Base-by-base conservation (phyloP, 345 rosid genomes). In the Lepidium aucheri region DNA sequence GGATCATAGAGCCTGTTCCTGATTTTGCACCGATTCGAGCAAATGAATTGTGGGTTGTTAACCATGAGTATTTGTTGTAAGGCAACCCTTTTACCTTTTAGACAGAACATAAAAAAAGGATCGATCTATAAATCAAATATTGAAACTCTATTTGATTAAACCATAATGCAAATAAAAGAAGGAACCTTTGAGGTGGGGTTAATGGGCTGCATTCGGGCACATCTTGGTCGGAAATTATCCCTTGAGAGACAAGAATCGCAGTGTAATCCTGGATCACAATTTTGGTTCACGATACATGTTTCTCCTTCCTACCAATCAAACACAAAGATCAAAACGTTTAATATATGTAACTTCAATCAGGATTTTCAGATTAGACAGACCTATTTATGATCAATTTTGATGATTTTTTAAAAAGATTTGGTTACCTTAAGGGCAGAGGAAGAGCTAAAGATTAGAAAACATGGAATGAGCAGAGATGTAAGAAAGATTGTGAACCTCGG, bases 31-130 rank as follows among this genome's bases (percentile, higher is more conserved):
- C 79, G 17, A 65, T 33, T 52, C 69, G 71, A 7, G 96, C 89
- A 65, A 63, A 94, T 12, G 99, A 83, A 58, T 90, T 94, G 81
- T 94, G 97, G 1, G 97, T 88, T n/a, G 96, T 90, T 35, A 94
- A 63, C 97, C 97, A 94, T 14, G 99, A 84, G 71, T 94, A 90
- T n/a, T 81, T 82, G 72, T 94, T 86, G 67, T 78, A 94, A 12
- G 96, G 82, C 77, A 90, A 78, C 16, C 77, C 82, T 61, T 79
- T 86, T 26, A 78, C 86, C 97, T 60, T 32, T 49, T 49, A 43
- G 32, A 40, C 4, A 46, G 7, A 56, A 12, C 33, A 55, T 4
- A 49, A 18, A 59, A 16, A 41, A 40, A 6, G 40, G 1, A 1
- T 38, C 42, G 38, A 6, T 20, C 8, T 8, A 50, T 50, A 6